Conservation (phyloP, 2,329 filamentous ascomycete genomes). For the Talaromyces islandicus region DNA sequence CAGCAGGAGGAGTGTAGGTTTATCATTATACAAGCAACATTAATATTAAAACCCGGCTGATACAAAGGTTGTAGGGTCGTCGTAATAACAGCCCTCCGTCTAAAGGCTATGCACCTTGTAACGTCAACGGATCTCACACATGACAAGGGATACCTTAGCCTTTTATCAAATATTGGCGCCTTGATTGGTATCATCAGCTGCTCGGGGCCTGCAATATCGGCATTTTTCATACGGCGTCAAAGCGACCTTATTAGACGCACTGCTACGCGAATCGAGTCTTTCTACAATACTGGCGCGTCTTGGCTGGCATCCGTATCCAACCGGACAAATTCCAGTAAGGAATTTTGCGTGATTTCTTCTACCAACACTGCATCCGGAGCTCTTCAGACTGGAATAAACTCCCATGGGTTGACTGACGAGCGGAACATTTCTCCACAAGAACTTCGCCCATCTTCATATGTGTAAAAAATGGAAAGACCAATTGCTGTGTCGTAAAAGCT, state of each 20-base stretch:
- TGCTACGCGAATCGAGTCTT: not conserved
- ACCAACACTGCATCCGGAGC: too few species aligned
- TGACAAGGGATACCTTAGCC: slow-evolving; percentile 2
- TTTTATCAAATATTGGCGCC: not conserved
- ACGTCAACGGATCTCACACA: not conserved
- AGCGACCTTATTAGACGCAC: not conserved
- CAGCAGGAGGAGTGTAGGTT: not conserved
- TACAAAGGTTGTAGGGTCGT: not conserved
- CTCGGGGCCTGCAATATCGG: not conserved
- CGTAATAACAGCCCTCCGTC: not conserved
- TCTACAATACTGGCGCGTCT: not conserved
- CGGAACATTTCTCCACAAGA: too few species aligned
- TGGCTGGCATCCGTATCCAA: not conserved
- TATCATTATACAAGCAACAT: not conserved
- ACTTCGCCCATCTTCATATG: too few species aligned
- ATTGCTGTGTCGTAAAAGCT: too few species aligned
- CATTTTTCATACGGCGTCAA: not conserved
- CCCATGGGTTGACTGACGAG: too few species aligned
- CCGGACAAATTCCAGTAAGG: too few species aligned
- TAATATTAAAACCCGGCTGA: not conserved
- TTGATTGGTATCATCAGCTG: not conserved
- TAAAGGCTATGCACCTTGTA: not conserved
- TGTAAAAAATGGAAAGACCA: too few species aligned
- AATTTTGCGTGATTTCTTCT: too few species aligned
- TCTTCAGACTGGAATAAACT: too few species aligned